Base-by-base conservation (phyloP, 768 basidiomycete genomes). In the Serendipita sp. region DNA sequence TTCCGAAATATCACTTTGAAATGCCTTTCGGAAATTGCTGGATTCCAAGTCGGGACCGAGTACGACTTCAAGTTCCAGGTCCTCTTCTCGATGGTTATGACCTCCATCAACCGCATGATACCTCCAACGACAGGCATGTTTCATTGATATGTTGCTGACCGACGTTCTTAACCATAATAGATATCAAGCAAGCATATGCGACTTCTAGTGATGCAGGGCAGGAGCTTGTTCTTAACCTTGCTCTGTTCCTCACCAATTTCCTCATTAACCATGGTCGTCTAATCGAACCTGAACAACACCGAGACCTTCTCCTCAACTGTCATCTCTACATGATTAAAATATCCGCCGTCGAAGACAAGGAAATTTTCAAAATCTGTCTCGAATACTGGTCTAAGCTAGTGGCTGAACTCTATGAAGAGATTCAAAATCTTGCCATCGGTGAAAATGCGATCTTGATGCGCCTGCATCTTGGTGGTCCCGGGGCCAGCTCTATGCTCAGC, bases 291-390 rank as follows among this genome's bases (percentile, higher is more conserved):
- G 90, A 88, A 7, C 88, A 91, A 67, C 89, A 95, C 72, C 90
- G 89, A 58, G 92, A 95, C 70, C 87, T 98, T 0, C 79, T 99
- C 32, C 82, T 97, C 63, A 99, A 98, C 72, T 94, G 95, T 0
- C 95, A 99, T 74, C 78, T 95, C 34, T 99, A 98, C 76, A 92
- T 99, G 83, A 91, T 98, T 72, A 98, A 97, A 75, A 86, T 99
- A 44, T 94, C 92, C 0, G 92, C 93, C 69, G 96, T 99, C 41
- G 95, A 99, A 70, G 96, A 99, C 72, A 86, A 95, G 63, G 96
- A 99, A 74, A 89, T 99, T 68, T 98, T 98, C 85, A 99, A 99
- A 77, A 96, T 99, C 71, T 96, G 95, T 69, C 76, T 98, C 71
- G 96, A 98, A 72, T 99, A 98, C 76, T 99, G 96, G 92, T 74